Evolutionary conservation across 192 early-diverging fungal genomes (phyloP), one percentile per base, ranked within the genome.

Genomic region (Oehlia diaphana): DNA sequence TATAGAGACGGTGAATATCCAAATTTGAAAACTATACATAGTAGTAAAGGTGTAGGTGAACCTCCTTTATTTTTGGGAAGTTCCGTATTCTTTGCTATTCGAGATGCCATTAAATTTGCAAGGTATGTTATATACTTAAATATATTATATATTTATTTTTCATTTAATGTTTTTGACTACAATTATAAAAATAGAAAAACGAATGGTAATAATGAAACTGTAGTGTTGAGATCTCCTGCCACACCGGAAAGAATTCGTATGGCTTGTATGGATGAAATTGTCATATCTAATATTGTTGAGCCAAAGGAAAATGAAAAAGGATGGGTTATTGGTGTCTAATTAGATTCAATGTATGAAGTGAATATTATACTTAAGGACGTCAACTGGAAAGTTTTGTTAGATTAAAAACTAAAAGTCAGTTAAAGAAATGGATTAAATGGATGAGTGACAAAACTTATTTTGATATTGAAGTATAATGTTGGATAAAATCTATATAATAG

Each of bases 51-150:
- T 67, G 92, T 95, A 62, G 95, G 94, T 10, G 95, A 95, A 80
- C 95, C 94, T 35, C 95, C 95, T 50, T 83, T 96, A 74, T 96
- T 96, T 85, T 79, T 96, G 37, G 95, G 94, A 9, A 80, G 90
- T 0, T 88, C 91, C 3, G 93, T 94, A 4, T 92, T 92, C 65
- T 95, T 91, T 84, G 94, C 95, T 13, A 88, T 96, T 63, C 82
- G 92, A 0, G 91, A 96, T 47, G 95, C 95, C 0, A 86, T 96
- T 21, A 80, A 90, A 84, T 88, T 88, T 71, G 93, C 92, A n/a
- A 83, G 93, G 78, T 68, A 68, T 19, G 14, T 39, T 47, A n/a
- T 26, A 64, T 76, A 23, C 21, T 63, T 63, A 26, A 14, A 37
- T 35, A 14, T 31, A 31, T 31, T 31, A 31, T 31, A 31, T 31